Conservation (phyloP, 176 grass and related monocot genomes). For the Ensete ventricosum region DNA sequence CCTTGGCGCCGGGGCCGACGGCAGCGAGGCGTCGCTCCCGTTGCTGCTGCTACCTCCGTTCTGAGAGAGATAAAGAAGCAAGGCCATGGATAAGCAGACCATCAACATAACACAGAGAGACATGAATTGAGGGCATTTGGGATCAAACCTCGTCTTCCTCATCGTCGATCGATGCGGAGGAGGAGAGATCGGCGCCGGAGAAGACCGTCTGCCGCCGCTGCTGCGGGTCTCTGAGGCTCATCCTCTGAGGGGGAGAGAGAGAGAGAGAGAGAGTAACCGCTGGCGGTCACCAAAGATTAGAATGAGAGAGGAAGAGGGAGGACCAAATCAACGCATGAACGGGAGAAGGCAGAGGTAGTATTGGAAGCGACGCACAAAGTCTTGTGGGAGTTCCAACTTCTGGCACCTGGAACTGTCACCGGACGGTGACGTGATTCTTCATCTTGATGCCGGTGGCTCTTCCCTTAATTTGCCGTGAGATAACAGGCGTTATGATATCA, state of each 20-base stretch:
- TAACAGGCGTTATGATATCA: too few species aligned
- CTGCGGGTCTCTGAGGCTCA: background rate
- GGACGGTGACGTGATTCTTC: too few species aligned
- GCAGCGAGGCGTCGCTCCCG: conserved; percentile 24
- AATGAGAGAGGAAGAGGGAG: background rate
- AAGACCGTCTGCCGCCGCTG: background rate
- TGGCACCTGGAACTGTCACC: too few species aligned
- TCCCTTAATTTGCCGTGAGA: too few species aligned
- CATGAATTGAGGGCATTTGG: background rate
- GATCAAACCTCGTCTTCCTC: conserved; percentile 15
- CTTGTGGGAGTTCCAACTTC: too few species aligned
- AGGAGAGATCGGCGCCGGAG: conserved; percentile 14
- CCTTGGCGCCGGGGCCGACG: background rate
- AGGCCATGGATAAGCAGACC: too few species aligned
- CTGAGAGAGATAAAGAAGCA: background rate
- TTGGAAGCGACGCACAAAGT: too few species aligned
- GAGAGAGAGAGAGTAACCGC: background rate
- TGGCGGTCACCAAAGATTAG: background rate
- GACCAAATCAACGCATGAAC: background rate
- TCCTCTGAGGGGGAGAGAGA: background rate
- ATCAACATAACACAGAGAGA: background rate
- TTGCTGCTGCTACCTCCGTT: conserved; percentile 12
- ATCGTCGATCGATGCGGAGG: conserved; percentile 13
- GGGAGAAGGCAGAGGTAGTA: background rate
- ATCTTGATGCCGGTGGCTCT: too few species aligned